phyloP scores from a whole-genome alignment of 179 eudicot species.

The Vitellaria paradoxa region DNA sequence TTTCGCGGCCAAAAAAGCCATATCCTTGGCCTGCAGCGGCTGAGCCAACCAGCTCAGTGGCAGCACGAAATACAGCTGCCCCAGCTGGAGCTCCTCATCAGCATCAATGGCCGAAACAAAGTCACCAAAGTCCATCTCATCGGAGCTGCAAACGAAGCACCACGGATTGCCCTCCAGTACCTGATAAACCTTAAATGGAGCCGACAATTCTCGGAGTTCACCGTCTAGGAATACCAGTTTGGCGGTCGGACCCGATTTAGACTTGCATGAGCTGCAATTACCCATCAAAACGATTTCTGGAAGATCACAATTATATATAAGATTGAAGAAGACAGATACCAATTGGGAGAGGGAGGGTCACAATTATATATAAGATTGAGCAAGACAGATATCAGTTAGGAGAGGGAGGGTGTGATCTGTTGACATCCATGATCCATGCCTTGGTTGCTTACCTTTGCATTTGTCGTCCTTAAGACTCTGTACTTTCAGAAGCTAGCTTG shows the following conservation, averaged over 20 bases:
- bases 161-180: constrained; percentile 15
- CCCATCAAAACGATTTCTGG: background rate
- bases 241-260: background rate
- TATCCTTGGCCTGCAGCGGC: constrained; percentile 27
- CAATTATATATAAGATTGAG: no score
- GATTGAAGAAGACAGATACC: no score
- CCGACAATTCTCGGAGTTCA: constrained; percentile 24
- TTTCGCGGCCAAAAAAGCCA: constrained; percentile 39
- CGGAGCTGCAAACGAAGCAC: constrained; percentile 28
- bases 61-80: constrained; percentile 39
- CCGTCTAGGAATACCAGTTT: constrained; percentile 33
- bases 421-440: no score
- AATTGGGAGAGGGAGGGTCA: no score
- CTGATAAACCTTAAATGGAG: constrained; percentile 24
- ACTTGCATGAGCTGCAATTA: constrained; percentile 3
- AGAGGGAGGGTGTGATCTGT: no score
- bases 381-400: no score
- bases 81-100: constrained; percentile 35
- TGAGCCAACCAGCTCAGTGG: constrained; percentile 25
- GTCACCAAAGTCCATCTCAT: constrained; percentile 36
- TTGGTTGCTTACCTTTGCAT: no score
- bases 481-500: no score
- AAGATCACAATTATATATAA: no score
- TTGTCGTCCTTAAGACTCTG: no score
- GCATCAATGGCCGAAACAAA: constrained; percentile 17